These are phyloP conservation scores for Sphaerulina vaccinii DNA, from an alignment of 2,329 filamentous ascomycete genomes.

Conservation along the genomic window DNA sequence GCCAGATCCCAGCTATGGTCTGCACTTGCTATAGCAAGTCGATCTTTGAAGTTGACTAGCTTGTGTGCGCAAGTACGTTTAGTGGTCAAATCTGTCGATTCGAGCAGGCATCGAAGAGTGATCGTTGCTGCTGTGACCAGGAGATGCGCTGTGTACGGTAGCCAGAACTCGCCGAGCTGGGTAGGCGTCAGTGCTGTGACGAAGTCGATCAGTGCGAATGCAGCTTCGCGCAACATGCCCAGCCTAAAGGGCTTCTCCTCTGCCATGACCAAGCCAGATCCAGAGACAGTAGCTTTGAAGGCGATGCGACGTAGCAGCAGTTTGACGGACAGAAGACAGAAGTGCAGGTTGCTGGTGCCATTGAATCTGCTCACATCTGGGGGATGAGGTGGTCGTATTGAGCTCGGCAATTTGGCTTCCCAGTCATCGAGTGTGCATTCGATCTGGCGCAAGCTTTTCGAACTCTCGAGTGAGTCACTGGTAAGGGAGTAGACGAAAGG, in stretches of 20 bases:
- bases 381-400: slow-evolving; percentile 26
- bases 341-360: slow-evolving; percentile 40
- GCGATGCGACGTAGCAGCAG: slow-evolving; percentile 42
- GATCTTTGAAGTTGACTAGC: slow-evolving; percentile 10
- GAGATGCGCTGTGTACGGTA: slow-evolving; percentile 53
- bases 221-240: slow-evolving; percentile 50
- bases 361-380: slow-evolving; percentile 3
- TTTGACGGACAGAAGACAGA: slow-evolving; percentile 43
- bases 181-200: slow-evolving; percentile 47
- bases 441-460: slow-evolving; percentile 34
- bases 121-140: slow-evolving; percentile 56
- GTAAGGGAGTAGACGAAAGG: slow-evolving; percentile 41
- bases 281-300: slow-evolving; percentile 25
- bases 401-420: slow-evolving; percentile 36
- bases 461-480: slow-evolving; percentile 33
- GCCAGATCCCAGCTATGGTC: slow-evolving; percentile 51
- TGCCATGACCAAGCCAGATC: slow-evolving; percentile 27
- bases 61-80: slow-evolving; percentile 48
- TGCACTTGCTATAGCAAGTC: slow-evolving; percentile 9
- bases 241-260: slow-evolving; percentile 34
- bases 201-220: slow-evolving; percentile 52
- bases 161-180: slow-evolving; percentile 55
- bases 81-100: slow-evolving; percentile 49
- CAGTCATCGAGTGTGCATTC: slow-evolving; percentile 38
- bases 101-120: slow-evolving; percentile 52